Base-by-base conservation (phyloP, 2,329 filamentous ascomycete genomes). In the Fonsecaea pedrosoi region DNA sequence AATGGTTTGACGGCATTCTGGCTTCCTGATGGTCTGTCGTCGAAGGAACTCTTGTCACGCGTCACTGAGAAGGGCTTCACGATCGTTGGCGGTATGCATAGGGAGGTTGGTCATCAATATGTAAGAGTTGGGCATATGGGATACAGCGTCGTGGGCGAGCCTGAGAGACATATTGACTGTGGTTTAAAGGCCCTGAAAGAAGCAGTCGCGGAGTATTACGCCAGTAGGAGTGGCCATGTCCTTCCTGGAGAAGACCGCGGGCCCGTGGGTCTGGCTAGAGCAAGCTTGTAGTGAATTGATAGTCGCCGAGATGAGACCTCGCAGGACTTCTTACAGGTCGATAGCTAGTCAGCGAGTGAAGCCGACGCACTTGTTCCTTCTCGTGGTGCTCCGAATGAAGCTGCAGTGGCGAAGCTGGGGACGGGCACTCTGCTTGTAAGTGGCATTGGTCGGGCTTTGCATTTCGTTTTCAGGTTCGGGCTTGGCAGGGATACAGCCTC, bases 1-100 rank as follows among this genome's bases (percentile, higher is more conserved):
- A 94, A 96, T 78, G 92, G 91, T 74, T 97, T 99, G 94, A 98
- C 95, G 1, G 94, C 95, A 64, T 94, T 98, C 73, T 97, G 95
- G 79, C 85, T 98, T 59, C 95, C 95, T 0, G 92, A 97, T 68
- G 89, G 85, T 42, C 82, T 98, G 60, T 88, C 89, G 73, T 89
- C 90, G 32, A 86, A 93, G 3, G 91, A 96, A 70, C 83, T 99
- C 37, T 84, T 98, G 62, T 93, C 94, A 10, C 92, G 88, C 76
- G 82, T 98, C 68, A 79, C 92, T 66, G 92, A 91, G 82, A 94
- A 91, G 80, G 93, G 92, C 32, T 91, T 98, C 45, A 87, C 98
- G 68, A 97, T 97, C 77, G 95, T 95, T 30, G 94, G 92, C 65
- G 95, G 95, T 67, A 86, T 99, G 74, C 95, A 99, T 83, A 97